These are phyloP conservation scores for Letharia columbiana DNA, from an alignment of 495 filamentous ascomycete genomes.

Conservation along the genomic window DNA sequence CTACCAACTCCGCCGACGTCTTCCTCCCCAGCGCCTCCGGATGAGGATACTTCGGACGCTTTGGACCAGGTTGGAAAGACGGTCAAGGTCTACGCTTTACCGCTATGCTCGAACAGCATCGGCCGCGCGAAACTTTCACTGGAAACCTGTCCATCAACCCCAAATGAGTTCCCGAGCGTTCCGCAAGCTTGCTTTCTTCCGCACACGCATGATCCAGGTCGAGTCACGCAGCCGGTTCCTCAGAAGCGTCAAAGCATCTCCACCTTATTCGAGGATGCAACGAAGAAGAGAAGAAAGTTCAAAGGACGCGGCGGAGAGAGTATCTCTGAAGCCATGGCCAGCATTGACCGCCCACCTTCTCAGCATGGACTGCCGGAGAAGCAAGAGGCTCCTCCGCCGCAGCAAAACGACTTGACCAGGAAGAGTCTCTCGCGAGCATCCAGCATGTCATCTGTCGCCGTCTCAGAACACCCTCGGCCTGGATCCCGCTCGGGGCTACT, in stretches of 20 bases:
- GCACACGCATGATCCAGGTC: background rate
- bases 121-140: slow-evolving; percentile 8
- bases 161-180: background rate
- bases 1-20: slow-evolving; percentile 42
- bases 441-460: slow-evolving; percentile 4
- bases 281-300: slow-evolving; percentile 45
- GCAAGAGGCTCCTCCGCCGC: background rate
- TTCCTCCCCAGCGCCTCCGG: slow-evolving; percentile 30
- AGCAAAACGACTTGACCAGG: slow-evolving; percentile 8
- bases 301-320: slow-evolving; percentile 47
- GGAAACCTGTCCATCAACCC: background rate
- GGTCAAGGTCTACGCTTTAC: slow-evolving; percentile 30
- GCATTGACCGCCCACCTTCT: slow-evolving; percentile 12
- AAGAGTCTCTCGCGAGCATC: slow-evolving; percentile 16
- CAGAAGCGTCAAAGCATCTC: slow-evolving; percentile 49
- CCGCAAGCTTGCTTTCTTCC: slow-evolving; percentile 18
- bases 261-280: slow-evolving; percentile 52
- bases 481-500: background rate
- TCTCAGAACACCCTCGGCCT: slow-evolving; percentile 4
- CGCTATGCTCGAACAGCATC: slow-evolving; percentile 34
- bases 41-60: background rate
- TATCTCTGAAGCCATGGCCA: slow-evolving; percentile 48
- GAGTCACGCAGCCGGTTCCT: slow-evolving; percentile 24
- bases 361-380: background rate
- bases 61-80: slow-evolving; percentile 6